Conservation (phyloP, 805 yeast genomes). For the Pichia thaimueangensis region DNA sequence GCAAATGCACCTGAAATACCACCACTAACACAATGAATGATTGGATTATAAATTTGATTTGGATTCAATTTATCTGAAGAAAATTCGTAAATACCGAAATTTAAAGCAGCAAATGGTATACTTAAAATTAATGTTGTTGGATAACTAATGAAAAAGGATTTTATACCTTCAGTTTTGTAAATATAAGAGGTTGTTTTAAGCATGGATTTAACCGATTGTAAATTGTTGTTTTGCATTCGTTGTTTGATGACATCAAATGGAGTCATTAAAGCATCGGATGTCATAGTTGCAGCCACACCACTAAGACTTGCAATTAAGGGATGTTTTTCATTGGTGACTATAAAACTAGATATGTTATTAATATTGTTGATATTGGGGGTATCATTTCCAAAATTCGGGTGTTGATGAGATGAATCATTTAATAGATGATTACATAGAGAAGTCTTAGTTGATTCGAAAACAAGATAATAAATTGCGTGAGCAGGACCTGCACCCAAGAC, state of each 20-base stretch:
- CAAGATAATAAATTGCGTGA: constrained; percentile 94
- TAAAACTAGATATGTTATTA: constrained; percentile 14
- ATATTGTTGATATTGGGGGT: constrained; percentile 5
- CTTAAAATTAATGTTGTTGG: constrained; percentile 91
- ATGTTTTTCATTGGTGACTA: constrained; percentile 60
- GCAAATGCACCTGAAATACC: constrained; percentile 93
- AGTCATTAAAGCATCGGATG: constrained; percentile 93
- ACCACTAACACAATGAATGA: constrained; percentile 87
- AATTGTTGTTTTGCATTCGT: constrained; percentile 65
- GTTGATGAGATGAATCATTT: constrained; percentile 5
- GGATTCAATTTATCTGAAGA: constrained; percentile 78
- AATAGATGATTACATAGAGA: constrained; percentile 33
- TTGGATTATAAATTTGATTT: constrained; percentile 70
- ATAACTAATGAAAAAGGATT: constrained; percentile 86
- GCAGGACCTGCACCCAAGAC: constrained; percentile 99
- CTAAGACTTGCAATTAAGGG: constrained; percentile 80
- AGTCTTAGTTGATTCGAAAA: constrained; percentile 77
- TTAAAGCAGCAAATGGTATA: constrained; percentile 91
- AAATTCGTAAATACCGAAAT: constrained; percentile 88
- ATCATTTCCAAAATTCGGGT: too few relatives aligned
- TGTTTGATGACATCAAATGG: constrained; percentile 95
- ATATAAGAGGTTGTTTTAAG: constrained; percentile 35
- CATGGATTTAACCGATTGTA: constrained; percentile 12
- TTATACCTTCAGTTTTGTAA: constrained; percentile 56
- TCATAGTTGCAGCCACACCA: constrained; percentile 88